Base-by-base conservation (phyloP, 345 rosid genomes). In the Sapria himalayana region DNA sequence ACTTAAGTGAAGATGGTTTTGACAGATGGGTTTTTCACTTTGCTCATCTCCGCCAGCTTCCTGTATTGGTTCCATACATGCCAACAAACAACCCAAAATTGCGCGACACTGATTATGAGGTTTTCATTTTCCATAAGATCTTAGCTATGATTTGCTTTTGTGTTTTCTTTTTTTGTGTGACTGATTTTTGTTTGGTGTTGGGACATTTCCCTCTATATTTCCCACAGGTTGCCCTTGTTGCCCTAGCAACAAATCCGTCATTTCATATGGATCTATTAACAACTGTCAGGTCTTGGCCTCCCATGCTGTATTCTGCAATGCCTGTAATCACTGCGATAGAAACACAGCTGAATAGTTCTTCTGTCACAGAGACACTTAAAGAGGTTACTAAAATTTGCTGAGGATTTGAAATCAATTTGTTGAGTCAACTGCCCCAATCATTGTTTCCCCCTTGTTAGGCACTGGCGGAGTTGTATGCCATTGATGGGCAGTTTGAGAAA, bases 81-180 rank as follows among this genome's bases (percentile, higher is more conserved):
- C 99, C 99, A 41, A 80, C 85, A 12, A 80, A 84, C 47, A 71
- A 64, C 57, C 95, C 99, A 35, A 84, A 65, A 69, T 67, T 91
- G 51, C 84, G 85, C 57, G 99, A 91, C 63, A 91, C 95, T 49
- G 95, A 74, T 51, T 91, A 91, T 60, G 99, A 91, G 95, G 99
- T 80, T 53, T 36, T 65, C 3, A n/a, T n/a, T n/a, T n/a, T n/a
- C n/a, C n/a, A n/a, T n/a, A n/a, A n/a, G n/a, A n/a, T n/a, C n/a
- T n/a, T n/a, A n/a, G n/a, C n/a, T n/a, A n/a, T n/a, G n/a, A n/a
- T n/a, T n/a, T n/a, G n/a, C n/a, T n/a, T n/a, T n/a, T n/a, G n/a
- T n/a, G n/a, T n/a, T n/a, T n/a, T n/a, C n/a, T n/a, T n/a, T n/a
- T n/a, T n/a, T n/a, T n/a, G n/a, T n/a, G n/a, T n/a, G n/a, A n/a